Base-by-base conservation (phyloP, 768 basidiomycete species). In the Serpula lacrymans region DNA sequence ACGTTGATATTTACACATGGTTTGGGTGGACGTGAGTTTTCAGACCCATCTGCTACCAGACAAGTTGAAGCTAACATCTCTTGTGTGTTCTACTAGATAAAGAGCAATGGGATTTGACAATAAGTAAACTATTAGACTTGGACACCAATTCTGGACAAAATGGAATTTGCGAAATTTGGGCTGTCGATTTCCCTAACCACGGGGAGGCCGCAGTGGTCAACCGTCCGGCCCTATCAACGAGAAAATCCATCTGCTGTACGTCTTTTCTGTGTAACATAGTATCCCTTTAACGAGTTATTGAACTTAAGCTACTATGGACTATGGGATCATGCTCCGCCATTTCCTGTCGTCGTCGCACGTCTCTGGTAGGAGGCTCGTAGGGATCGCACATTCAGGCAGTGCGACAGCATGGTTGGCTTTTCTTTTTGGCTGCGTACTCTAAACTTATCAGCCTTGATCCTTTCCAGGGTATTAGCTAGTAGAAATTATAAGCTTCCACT, bases 161-260 rank as follows among this genome's bases (percentile, higher is more conserved):
- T 24, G 46, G 39, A 20, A 52, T 64, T 14, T 49, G 53, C 3
- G 63, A 64, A 32, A 53, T 66, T 40, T 64, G 63, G 63, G 52
- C 57, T 2, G 45, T 66, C 2, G 64, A 65, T 37, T 51, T 63
- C 39, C 66, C 62, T 1, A 65, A 65, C 37, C 64, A 65, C 23
- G 64, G 65, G 5, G 54, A 67, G 36, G 48, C 64, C 8, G 64
- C 64, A 11, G 37, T 40, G 5, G 33, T 61, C n/a, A 65, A 65
- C 34, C 60, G 62, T 13, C 25, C 21, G 33, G 31, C 50, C 14
- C 53, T 62, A 21, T 50, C 59, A 17, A 43, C 48, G 29, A 35
- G 51, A 32, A 25, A 26, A 6, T 50, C 51, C 8, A 39, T 29
- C 9, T 61, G 56, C 30, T 54, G 59, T 57, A 25, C 43, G 59